Conservation (phyloP, 2,329 filamentous ascomycete species). For the Magnaporthiopsis incrustans region DNA sequence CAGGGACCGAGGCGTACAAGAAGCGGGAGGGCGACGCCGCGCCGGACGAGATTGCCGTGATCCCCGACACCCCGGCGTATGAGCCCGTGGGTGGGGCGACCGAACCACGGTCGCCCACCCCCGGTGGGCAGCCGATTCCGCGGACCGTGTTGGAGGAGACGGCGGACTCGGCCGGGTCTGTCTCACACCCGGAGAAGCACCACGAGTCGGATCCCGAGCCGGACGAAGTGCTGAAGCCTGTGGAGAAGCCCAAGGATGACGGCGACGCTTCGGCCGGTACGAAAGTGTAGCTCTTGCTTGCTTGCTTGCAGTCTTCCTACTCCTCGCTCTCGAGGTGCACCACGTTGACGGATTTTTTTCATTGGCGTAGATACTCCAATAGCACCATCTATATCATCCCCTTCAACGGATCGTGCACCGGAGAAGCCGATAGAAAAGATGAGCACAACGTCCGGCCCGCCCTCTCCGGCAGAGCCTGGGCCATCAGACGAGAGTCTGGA, state of each 20-base stretch:
- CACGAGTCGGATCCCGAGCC: constrained; percentile 45
- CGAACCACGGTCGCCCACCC: constrained; percentile 18
- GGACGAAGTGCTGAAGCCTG: constrained; percentile 40
- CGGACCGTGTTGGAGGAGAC: constrained; percentile 47
- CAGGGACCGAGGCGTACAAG: constrained; percentile 50
- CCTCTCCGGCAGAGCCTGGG: constrained; percentile 2
- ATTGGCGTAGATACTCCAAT: constrained; percentile 28
- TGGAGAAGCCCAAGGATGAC: constrained; percentile 29
- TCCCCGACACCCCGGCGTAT: constrained; percentile 22
- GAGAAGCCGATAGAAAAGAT: neutral
- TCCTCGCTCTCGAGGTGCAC: constrained; percentile 12
- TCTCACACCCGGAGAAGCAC: constrained; percentile 36
- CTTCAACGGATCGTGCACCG: neutral
- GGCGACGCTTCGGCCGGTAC: constrained; percentile 25
- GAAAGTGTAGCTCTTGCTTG: constrained; percentile 22
- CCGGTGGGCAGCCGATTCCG: constrained; percentile 35
- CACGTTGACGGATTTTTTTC: constrained; percentile 24
- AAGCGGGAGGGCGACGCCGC: constrained; percentile 48
- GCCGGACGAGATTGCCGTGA: constrained; percentile 52
- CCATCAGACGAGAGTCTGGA: neutral
- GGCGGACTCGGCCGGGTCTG: constrained; percentile 33
- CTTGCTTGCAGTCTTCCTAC: constrained; percentile 12
- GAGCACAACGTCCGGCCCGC: neutral
- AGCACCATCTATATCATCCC: constrained; percentile 19
- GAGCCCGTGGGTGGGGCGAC: constrained; percentile 17